Evolutionary conservation across 306 rosid species (phyloP), one percentile per base, ranked within the genome.

Genomic region (Purshia tridentata): DNA sequence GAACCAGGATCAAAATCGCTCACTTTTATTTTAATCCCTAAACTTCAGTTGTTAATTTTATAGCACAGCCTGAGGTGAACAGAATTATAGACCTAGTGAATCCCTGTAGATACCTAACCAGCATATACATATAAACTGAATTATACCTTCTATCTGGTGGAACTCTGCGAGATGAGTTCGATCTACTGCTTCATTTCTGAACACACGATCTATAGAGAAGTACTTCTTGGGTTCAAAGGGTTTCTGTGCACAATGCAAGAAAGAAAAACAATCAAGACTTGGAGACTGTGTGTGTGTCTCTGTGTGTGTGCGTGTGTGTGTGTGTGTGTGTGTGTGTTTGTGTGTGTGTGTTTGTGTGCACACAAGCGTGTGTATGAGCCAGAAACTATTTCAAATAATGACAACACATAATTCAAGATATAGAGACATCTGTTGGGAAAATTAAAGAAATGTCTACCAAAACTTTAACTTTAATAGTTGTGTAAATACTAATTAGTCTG

Each of bases 81-180:
- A 65, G 44, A 76, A 35, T 10, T 67, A 55, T 67, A 63, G 10
- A 12, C 62, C 53, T 20, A 40, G 41, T 55, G 23, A 35, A 44
- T 51, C 39, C n/a, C 44, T 8, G 42, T 20, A 47, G 54, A 35
- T 39, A 69, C 45, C 45, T 40, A 9, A n/a, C 63, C 19, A 49
- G n/a, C 46, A 18, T 7, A 19, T 19, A 63, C 65, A 47, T 41
- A 55, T 9, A 70, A 84, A 77, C 53, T 61, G 45, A 65, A 29
- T 39, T 39, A 48, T 83, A 94, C 98, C 98, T 94, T 94, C 98
- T 39, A 94, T 94, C 82, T 94, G 98, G 84, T 91, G 98, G 84
- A 94, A 94, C 81, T 94, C 98, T 6, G 98, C 96, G 75, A 94
- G 98, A 84, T 94, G 98, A 37, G 98, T 94, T 52, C 99, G 87